Percentiles rank a stretch among this genome's conserved stretches.
phyloP scores from a whole-genome alignment of 2,329 filamentous ascomycete genomes.

The Ceratocystis smalleyi region DNA sequence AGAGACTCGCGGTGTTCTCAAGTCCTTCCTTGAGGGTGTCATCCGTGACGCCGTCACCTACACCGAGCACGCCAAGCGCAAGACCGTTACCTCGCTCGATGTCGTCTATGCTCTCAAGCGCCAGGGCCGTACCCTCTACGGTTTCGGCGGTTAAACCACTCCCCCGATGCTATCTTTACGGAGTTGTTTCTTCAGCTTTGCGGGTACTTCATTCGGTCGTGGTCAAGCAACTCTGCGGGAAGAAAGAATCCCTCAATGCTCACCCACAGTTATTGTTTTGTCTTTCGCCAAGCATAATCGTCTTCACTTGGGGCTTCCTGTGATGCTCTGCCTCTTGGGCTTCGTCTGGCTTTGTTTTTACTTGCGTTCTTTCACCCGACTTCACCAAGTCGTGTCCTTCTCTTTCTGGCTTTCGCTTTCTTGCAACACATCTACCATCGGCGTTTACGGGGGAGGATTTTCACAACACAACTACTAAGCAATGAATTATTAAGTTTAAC shows the following conservation, averaged over 20 bases:
- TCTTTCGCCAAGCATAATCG: background rate
- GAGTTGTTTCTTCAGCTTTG: constrained; percentile 1
- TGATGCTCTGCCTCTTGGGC: background rate
- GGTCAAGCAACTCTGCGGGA: background rate
- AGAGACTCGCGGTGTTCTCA: constrained; percentile 61
- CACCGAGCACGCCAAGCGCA: constrained; percentile 68
- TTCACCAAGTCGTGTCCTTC: constrained; percentile 7
- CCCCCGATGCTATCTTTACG: background rate
- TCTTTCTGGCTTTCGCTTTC: constrained; percentile 7
- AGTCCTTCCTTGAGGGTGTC: constrained; percentile 63
- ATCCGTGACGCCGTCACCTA: constrained; percentile 65
- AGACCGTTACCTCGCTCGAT: constrained; percentile 58
- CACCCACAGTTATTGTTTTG: constrained; percentile 4
- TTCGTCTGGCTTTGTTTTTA: background rate
- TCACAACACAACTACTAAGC: constrained; percentile 9
- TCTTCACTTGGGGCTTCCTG: background rate
- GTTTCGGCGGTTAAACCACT: constrained; percentile 66
- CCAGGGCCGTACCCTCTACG: constrained; percentile 65
- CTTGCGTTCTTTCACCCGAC: constrained; percentile 6
- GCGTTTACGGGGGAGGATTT: constrained; percentile 12
- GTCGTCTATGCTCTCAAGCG: constrained; percentile 54
- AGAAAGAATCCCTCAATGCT: background rate
- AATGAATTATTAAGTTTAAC: constrained; percentile 10
- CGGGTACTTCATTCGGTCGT: background rate
- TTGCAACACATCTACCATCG: constrained; percentile 14